Evolutionary conservation across 2,329 filamentous ascomycete genomes (phyloP).

Genomic region (Niveomyces coronatus): DNA sequence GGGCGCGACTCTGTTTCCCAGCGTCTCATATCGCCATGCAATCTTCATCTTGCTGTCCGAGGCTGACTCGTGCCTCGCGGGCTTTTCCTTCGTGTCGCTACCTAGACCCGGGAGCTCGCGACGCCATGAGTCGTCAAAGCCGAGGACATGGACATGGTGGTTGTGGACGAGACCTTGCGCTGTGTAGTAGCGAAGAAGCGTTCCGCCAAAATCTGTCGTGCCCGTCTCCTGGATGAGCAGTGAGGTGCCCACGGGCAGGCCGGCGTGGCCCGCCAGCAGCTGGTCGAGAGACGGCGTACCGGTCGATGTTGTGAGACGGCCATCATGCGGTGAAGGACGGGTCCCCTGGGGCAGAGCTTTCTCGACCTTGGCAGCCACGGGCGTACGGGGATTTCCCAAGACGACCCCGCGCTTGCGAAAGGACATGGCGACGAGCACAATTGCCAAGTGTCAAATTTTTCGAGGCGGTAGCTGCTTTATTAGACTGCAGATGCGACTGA

Average conservation of each 20-base stretch:
- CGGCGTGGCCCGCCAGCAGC: conserved; percentile 76
- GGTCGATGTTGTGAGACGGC: conserved; percentile 80
- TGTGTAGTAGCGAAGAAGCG: conserved; percentile 77
- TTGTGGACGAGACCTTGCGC: conserved; percentile 89
- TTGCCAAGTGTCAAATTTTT: conserved; percentile 1
- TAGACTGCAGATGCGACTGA: too few relatives aligned
- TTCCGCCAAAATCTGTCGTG: conserved; percentile 86
- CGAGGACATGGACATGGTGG: conserved; percentile 78
- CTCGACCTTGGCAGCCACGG: conserved; percentile 19
- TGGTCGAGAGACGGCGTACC: conserved; percentile 79
- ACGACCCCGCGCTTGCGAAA: conserved; percentile 48
- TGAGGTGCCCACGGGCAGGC: conserved; percentile 70
- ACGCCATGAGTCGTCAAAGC: conserved; percentile 69
- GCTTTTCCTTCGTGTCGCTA: conserved; percentile 28
- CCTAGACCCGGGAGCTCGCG: conserved; percentile 70
- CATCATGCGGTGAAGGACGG: conserved; percentile 80
- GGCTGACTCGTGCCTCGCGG: conserved; percentile 26
- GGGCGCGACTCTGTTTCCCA: conserved; percentile 57
- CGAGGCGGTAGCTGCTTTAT: neutral
- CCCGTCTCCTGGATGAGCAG: conserved; percentile 79
- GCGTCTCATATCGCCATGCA: conserved; percentile 88
- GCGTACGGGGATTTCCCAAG: conserved; percentile 25
- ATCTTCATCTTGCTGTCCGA: conserved; percentile 87
- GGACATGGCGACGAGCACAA: conserved; percentile 34
- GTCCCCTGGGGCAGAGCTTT: conserved; percentile 39